Conservation (phyloP, 176 grass and related monocot species). For the Alopecurus myosuroides region DNA sequence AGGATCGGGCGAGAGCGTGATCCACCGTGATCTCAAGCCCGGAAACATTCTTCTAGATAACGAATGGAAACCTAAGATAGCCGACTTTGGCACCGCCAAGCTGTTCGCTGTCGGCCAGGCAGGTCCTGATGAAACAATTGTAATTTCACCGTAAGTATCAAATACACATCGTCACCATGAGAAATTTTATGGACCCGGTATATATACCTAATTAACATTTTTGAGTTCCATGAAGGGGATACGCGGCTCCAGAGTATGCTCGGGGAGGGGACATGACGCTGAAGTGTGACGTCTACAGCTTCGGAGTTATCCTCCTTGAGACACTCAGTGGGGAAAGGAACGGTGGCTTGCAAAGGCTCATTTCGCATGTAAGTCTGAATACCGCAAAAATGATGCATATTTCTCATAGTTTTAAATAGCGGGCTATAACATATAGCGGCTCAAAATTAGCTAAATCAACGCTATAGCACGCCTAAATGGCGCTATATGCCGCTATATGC, state of each 20-base stretch:
- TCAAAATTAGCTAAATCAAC: too few relatives aligned
- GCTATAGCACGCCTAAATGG: too few relatives aligned
- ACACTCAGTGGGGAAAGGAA: slow-evolving; percentile 10
- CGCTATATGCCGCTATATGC: too few relatives aligned
- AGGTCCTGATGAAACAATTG: background rate
- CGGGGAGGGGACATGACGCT: background rate
- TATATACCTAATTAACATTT: background rate
- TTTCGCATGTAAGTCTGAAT: background rate
- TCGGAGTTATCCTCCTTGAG: background rate
- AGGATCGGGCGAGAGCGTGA: slow-evolving; percentile 7
- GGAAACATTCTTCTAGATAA: slow-evolving; percentile 21
- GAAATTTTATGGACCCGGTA: background rate
- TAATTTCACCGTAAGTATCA: background rate
- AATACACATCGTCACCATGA: background rate
- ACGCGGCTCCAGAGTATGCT: background rate
- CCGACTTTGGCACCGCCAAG: slow-evolving; percentile 28
- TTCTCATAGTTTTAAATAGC: too few relatives aligned
- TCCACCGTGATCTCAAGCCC: slow-evolving; percentile 35
- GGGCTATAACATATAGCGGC: too few relatives aligned
- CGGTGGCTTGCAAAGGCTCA: background rate
- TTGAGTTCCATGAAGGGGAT: background rate
- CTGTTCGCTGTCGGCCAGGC: background rate
- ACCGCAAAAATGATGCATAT: background rate
- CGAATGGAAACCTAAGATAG: slow-evolving; percentile 17
- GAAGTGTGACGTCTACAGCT: background rate